A percentile compares a stretch with the other conserved stretches of the same genome.
phyloP scores from a whole-genome alignment of 1,284 basidiomycete genomes.

The Ustilago nuda region DNA sequence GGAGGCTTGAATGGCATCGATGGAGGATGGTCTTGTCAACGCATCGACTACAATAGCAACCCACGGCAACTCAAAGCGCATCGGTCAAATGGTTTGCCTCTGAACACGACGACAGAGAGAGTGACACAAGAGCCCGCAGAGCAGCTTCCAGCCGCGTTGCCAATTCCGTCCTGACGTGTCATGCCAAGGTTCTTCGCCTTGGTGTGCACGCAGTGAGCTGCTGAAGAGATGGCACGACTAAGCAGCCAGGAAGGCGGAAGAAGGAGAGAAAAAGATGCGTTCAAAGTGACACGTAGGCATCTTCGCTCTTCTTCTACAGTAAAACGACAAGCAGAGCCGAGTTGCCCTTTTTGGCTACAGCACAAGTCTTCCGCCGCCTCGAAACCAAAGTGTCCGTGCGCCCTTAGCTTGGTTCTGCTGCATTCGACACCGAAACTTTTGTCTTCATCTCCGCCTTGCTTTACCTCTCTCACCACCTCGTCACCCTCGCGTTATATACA shows the following conservation, averaged over 20 bases:
- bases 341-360: neutral
- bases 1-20: neutral
- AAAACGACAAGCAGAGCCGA: conserved; percentile 1
- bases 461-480: too few species aligned
- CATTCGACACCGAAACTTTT: too few species aligned
- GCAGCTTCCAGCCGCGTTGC: conserved; percentile 7
- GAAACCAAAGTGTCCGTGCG: too few species aligned
- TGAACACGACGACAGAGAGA: neutral
- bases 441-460: too few species aligned
- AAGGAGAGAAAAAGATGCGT: neutral
- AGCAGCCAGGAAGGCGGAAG: conserved; percentile 2
- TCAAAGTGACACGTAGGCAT: conserved; percentile 15
- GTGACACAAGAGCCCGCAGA: neutral
- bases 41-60: neutral
- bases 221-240: conserved; percentile 6
- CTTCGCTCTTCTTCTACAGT: neutral
- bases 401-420: too few species aligned
- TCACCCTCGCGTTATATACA: too few species aligned
- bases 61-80: neutral
- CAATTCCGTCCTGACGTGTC: conserved; percentile 1
- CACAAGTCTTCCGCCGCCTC: too few species aligned
- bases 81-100: neutral
- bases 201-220: too few species aligned
- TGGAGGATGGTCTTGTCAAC: neutral
- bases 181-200: conserved; percentile 7